Percentiles rank a stretch among this genome's conserved stretches.
These are phyloP conservation scores for Arthroderma sp. DNA, from an alignment of 2,329 filamentous ascomycete genomes.

Conservation along the genomic window DNA sequence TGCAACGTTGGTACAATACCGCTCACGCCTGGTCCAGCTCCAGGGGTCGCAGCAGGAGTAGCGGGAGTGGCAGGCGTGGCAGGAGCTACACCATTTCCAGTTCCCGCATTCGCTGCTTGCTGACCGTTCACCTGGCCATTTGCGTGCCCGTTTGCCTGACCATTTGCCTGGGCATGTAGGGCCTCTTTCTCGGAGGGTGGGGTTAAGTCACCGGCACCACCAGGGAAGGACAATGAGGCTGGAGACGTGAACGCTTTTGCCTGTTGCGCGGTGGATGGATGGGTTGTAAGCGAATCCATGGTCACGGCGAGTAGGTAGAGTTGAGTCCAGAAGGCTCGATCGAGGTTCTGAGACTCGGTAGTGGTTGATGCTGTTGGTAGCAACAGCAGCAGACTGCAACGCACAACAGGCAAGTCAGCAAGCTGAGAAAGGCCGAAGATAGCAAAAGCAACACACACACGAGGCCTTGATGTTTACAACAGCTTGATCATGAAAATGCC, in stretches of 20 bases:
- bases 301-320: slow-evolving; percentile 8
- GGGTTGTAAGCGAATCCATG: slow-evolving; percentile 86
- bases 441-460: too few species aligned
- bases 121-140: slow-evolving; percentile 34
- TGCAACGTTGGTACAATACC: slow-evolving; percentile 88
- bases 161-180: neutral
- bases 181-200: slow-evolving; percentile 61
- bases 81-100: slow-evolving; percentile 71
- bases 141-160: slow-evolving; percentile 32
- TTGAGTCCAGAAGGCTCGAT: neutral
- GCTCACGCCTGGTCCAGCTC: slow-evolving; percentile 67
- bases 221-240: slow-evolving; percentile 82
- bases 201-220: slow-evolving; percentile 68
- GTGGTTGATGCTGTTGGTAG: too few species aligned
- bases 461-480: too few species aligned
- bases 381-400: too few species aligned
- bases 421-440: neutral
- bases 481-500: too few species aligned
- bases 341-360: too few species aligned
- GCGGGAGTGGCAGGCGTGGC: slow-evolving; percentile 77
- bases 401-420: neutral
- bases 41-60: slow-evolving; percentile 85
- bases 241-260: slow-evolving; percentile 92
- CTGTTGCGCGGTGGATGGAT: slow-evolving; percentile 81
- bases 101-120: slow-evolving; percentile 43